Evolutionary conservation across 140 eudicot species (phyloP).

Genomic region (Oenanthe javanica): DNA sequence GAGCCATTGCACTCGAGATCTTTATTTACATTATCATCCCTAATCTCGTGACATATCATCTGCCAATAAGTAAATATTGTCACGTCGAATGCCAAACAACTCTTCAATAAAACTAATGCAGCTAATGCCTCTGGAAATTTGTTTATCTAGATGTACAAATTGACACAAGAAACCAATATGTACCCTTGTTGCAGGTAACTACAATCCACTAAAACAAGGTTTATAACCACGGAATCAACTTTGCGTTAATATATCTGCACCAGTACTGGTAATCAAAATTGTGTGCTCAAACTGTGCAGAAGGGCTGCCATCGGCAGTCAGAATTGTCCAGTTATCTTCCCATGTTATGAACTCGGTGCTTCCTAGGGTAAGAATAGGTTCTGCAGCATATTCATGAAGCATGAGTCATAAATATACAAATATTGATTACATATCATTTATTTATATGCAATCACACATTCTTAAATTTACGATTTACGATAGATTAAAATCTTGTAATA

Average conservation of each 20-base stretch:
- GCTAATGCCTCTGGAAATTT: background rate
- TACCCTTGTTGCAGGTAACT: background rate
- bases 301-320: slow-evolving; percentile 84
- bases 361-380: slow-evolving; percentile 92
- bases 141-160: background rate
- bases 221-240: slow-evolving; percentile 22
- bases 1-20: no score
- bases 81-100: background rate
- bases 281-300: slow-evolving; percentile 98
- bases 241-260: slow-evolving; percentile 86
- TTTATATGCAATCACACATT: background rate
- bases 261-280: slow-evolving; percentile 78
- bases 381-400: slow-evolving; percentile 31
- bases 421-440: background rate
- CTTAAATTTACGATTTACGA: background rate
- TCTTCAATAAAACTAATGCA: background rate
- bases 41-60: background rate
- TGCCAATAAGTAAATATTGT: background rate
- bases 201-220: background rate
- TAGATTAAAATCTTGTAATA: background rate
- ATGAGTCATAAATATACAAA: background rate
- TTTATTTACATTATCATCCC: background rate
- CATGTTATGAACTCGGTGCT: slow-evolving; percentile 66
- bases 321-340: slow-evolving; percentile 95
- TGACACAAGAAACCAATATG: background rate